Conservation (phyloP, 1,139 yeast genomes). For the Yamadazyma triangularis region DNA sequence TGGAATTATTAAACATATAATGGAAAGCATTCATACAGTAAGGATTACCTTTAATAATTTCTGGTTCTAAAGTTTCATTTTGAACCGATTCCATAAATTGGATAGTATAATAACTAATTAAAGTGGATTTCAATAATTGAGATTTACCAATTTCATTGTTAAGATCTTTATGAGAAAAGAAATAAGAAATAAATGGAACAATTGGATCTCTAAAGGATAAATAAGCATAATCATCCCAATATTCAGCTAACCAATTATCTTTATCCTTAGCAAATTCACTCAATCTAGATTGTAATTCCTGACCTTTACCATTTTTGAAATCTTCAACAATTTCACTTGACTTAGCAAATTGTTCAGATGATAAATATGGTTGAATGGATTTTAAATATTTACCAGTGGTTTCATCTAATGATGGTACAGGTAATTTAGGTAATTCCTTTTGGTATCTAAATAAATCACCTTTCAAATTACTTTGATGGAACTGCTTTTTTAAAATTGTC, state of each 20-base stretch:
- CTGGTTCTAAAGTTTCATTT: slow-evolving; percentile 66
- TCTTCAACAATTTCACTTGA: slow-evolving; percentile 62
- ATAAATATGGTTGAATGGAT: slow-evolving; percentile 65
- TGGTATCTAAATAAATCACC: slow-evolving; percentile 77
- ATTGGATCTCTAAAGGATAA: slow-evolving; percentile 90
- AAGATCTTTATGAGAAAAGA: slow-evolving; percentile 75
- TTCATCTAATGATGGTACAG: slow-evolving; percentile 77
- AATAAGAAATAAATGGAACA: slow-evolving; percentile 90
- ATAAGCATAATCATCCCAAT: slow-evolving; percentile 96
- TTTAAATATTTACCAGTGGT: slow-evolving; percentile 69
- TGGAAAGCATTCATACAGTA: slow-evolving; percentile 92
- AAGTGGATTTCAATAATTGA: slow-evolving; percentile 74
- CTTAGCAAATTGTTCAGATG: slow-evolving; percentile 47
- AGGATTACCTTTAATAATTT: slow-evolving; percentile 75
- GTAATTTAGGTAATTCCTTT: slow-evolving; percentile 72
- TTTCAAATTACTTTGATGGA: slow-evolving; percentile 36
- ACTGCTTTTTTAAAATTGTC: slow-evolving; percentile 17
- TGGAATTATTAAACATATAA: slow-evolving; percentile 85
- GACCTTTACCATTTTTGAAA: slow-evolving; percentile 60
- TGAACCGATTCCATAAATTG: slow-evolving; percentile 55
- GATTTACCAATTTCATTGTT: slow-evolving; percentile 54
- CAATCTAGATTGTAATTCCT: slow-evolving; percentile 64
- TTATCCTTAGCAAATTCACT: slow-evolving; percentile 52
- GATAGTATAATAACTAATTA: slow-evolving; percentile 49
- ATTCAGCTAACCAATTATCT: slow-evolving; percentile 87